Base-by-base conservation (phyloP, 164 flowering plant genomes). In the Cinnamomum micranthum region DNA sequence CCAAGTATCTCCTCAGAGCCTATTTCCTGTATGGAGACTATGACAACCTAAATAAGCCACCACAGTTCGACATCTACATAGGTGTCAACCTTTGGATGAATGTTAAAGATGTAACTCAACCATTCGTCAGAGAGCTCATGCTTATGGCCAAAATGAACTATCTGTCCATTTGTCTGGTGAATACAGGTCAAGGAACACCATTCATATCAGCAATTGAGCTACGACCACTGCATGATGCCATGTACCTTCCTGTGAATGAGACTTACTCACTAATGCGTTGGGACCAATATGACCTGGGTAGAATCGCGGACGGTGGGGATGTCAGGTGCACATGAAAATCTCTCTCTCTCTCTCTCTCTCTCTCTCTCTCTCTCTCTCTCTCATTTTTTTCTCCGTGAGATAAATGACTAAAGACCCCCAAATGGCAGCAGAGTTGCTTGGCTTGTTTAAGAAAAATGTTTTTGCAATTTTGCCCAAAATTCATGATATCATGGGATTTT, bases 161-260 rank as follows among this genome's bases (percentile, higher is more conserved):
- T 52, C 5, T 86, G 23, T 14, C 74, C 20, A 80, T 84, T 15
- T 87, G 90, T 50, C 88, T 87, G 1, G 77, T 82, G 23, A 80
- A 87, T 60, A 83, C 67, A 2, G 85, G 80, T 2, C 64, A 5
- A 0, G 88, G 88, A 23, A 76, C 78, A 2, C 90, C 88, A 70
- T 86, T 84, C 76, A 78, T 86, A 24, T 84, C 88, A 5, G 80
- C 73, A 47, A 60, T 87, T 67, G 87, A 86, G 68, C 75, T 83
- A 12, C 80, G 87, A 73, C 80, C 72, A 0, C n/a, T 85, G 1
- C 66, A 74, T 27, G 23, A 27, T 51, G 59, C 77, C 0, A 71
- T 59, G 11, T 87, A 87, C 68, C 17, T 12, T 47, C 51, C 11
- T 7, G 58, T 17, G 17, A 52, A 52, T 52, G 58, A 52, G 17